Conservation (phyloP, 768 basidiomycete genomes). For the Coprinellus micaceus region DNA sequence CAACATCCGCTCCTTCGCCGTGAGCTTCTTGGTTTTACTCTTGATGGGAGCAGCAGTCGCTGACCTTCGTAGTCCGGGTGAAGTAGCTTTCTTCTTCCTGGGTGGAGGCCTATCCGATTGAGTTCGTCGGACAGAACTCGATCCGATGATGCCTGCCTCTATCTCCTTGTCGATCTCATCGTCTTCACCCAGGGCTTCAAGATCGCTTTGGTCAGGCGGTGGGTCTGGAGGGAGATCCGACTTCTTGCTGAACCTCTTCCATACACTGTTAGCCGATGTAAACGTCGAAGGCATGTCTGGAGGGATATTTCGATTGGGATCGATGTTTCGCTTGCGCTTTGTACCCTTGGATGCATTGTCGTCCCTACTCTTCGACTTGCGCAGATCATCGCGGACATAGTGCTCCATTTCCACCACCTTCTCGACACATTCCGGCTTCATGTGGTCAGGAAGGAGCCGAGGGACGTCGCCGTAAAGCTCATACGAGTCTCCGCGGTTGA, state of each 20-base stretch:
- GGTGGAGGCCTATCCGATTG: conserved; percentile 38
- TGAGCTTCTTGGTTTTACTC: conserved; percentile 19
- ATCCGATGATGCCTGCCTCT: conserved; percentile 48
- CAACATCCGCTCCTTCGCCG: conserved; percentile 35
- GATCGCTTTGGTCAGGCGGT: conserved; percentile 28
- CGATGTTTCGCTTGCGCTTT: conserved; percentile 72
- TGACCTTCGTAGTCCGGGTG: background rate
- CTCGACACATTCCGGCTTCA: conserved; percentile 75
- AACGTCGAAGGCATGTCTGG: conserved; percentile 68
- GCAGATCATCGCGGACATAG: conserved; percentile 50
- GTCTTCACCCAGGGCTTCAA: conserved; percentile 54
- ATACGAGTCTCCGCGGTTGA: conserved; percentile 79
- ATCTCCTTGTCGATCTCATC: conserved; percentile 70
- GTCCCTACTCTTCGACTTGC: conserved; percentile 21
- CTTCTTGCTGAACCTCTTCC: conserved; percentile 46
- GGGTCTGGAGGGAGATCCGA: conserved; percentile 30
- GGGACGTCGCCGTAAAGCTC: conserved; percentile 93
- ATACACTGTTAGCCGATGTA: conserved; percentile 57
- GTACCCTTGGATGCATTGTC: conserved; percentile 27
- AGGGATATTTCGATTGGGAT: conserved; percentile 69
- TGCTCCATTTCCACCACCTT: conserved; percentile 79
- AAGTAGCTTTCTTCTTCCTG: conserved; percentile 17
- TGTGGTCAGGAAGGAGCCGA: conserved; percentile 74
- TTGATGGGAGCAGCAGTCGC: background rate
- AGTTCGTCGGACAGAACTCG: conserved; percentile 42